A percentile compares a stretch with the other conserved stretches of the same genome.
Evolutionary conservation across 1,139 yeast species (phyloP).

Genomic region (Diutina pseudorugosa): DNA sequence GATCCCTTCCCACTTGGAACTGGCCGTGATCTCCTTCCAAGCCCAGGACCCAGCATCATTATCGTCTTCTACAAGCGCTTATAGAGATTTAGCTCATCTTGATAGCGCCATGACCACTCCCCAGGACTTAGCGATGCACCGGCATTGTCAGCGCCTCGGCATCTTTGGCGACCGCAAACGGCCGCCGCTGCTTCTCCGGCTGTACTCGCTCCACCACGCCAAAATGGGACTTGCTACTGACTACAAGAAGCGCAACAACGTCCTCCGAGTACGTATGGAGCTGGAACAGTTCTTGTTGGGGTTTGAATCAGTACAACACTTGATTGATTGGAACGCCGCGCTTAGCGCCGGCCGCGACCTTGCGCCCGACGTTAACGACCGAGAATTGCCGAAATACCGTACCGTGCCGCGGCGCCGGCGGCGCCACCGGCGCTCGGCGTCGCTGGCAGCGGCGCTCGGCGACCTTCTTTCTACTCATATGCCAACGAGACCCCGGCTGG

Average conservation of each 20-base stretch:
- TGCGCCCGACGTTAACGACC: slow-evolving; percentile 43
- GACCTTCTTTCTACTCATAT: not conserved
- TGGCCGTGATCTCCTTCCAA: slow-evolving; percentile 4
- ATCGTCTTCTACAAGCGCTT: not conserved
- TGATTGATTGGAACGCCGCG: slow-evolving; percentile 56
- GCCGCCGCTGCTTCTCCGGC: slow-evolving; percentile 22
- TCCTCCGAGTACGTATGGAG: slow-evolving; percentile 51
- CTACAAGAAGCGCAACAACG: slow-evolving; percentile 47
- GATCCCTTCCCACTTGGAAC: slow-evolving; percentile 24
- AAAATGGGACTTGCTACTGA: slow-evolving; percentile 59
- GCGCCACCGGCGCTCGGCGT: not conserved
- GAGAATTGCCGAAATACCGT: slow-evolving; percentile 56
- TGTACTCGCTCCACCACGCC: slow-evolving; percentile 62
- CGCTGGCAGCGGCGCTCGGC: not conserved
- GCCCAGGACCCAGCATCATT: not conserved
- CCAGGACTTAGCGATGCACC: slow-evolving; percentile 26
- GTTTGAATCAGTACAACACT: slow-evolving; percentile 41
- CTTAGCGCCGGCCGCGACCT: slow-evolving; percentile 52
- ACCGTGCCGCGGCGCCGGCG: slow-evolving; percentile 65
- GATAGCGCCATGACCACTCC: slow-evolving; percentile 21
- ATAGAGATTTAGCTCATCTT: slow-evolving; percentile 3
- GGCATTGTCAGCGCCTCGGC: slow-evolving; percentile 17
- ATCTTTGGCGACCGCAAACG: slow-evolving; percentile 5
- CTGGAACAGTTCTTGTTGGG: slow-evolving; percentile 54
- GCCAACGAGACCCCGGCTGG: not conserved